Percentiles rank a stretch among this genome's conserved stretches.
Evolutionary conservation across 495 filamentous ascomycete species (phyloP).

Genomic region (Podospora didyma): DNA sequence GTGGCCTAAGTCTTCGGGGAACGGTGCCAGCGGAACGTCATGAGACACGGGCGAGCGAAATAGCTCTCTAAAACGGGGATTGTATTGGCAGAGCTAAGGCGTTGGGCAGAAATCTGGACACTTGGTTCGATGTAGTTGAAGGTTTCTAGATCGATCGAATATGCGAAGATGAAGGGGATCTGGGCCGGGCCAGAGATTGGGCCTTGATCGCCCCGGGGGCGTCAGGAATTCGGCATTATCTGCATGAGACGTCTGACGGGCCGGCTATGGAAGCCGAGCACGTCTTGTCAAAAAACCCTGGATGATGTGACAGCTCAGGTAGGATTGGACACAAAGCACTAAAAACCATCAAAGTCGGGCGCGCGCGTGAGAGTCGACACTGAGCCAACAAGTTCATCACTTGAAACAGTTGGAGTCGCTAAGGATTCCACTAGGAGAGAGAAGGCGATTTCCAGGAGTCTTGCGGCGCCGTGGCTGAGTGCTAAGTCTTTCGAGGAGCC

Average conservation of each 20-base stretch:
- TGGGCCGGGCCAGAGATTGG: conserved; percentile 18
- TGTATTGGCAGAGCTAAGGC: conserved; percentile 18
- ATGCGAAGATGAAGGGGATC: conserved; percentile 8
- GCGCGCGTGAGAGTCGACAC: conserved; percentile 7
- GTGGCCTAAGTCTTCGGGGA: conserved; percentile 2
- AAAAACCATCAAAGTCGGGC: neutral
- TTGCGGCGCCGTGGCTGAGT: conserved; percentile 19
- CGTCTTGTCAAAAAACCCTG: neutral
- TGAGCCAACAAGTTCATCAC: conserved; percentile 6
- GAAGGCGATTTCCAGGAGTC: conserved; percentile 2
- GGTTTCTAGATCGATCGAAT: conserved; percentile 21
- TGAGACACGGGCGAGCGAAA: conserved; percentile 16
- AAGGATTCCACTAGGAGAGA: conserved; percentile 5
- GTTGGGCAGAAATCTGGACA: conserved; percentile 24
- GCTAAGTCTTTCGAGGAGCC: conserved; percentile 10
- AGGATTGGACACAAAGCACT: neutral
- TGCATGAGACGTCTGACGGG: conserved; percentile 17
- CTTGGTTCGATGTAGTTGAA: conserved; percentile 14
- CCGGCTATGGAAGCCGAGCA: conserved; percentile 6
- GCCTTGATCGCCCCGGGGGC: conserved; percentile 15
- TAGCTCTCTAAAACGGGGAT: neutral
- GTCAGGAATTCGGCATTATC: conserved; percentile 7
- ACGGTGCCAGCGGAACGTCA: conserved; percentile 10
- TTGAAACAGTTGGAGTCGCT: conserved; percentile 6
- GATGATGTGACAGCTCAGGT: conserved; percentile 2